Evolutionary conservation across 495 filamentous ascomycete genomes (phyloP), one percentile per base, ranked within the genome.

Genomic region (Symbiotaphrina buchneri): DNA sequence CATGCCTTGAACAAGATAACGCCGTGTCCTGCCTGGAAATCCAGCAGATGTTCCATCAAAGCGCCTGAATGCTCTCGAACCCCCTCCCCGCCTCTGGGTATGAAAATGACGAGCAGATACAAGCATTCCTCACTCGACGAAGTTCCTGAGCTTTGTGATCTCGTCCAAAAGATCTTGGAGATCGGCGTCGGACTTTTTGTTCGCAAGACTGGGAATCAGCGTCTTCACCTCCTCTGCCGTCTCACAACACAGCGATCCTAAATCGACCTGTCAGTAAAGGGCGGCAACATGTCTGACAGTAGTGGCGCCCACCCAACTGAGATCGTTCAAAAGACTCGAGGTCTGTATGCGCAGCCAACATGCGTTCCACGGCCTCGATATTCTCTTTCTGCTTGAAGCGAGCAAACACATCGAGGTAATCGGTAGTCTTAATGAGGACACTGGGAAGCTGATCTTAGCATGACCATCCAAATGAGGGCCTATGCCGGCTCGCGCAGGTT

Each of bases 311-410:
- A 92, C 85, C 85, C 33, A 97, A 62, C 58, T 94, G 83, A 26
- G 79, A 80, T 41, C 76, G 65, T 64, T 97, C 87, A 45, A 94
- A 94, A 47, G 78, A 74, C 45, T 74, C 75, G 41, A 97, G 52
- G 46, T 84, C 71, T 34, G 71, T 69, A 41, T 76, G 71, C 22
- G 68, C 60, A 34, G 72, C 71, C 35, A 92, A 55, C 32, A 93
- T 53, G 5, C 74, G 63, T 51, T 93, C 85, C 21, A 94, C 80
- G 7, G 80, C 79, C 53, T 90, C 77, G 35, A 92, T 82, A 36
- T 80, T 85, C 52, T 94, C 81, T 47, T 79, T 79, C 37, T 82
- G 68, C 58, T 91, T 90, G 61, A 94, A 94, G 10, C 84, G 76
- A 7, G 83, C 76, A 56, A 95, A 95, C 14, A 75, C 68, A 39